Percentiles rank a stretch among this genome's conserved stretches.
phyloP scores from a whole-genome alignment of 208 protist species.

The Wallacemonas rigidus region DNA sequence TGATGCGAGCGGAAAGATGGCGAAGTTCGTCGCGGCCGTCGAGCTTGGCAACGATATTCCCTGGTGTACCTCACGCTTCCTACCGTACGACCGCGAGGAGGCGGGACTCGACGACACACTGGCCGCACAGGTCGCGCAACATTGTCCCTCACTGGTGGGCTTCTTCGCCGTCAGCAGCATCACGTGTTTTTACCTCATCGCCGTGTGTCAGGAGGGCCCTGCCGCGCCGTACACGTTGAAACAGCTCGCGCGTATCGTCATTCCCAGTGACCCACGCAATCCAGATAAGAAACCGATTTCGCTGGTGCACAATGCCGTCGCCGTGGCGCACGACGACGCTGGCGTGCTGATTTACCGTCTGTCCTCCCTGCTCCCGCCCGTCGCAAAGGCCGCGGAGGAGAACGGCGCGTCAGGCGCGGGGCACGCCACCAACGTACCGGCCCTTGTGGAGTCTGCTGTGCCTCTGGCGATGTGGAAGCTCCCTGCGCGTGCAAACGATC shows the following conservation, averaged over 20 bases:
- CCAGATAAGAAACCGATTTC: constrained; percentile 89
- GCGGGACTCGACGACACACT: constrained; percentile 24
- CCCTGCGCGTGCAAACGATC: constrained; percentile 72
- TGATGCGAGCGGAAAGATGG: constrained; percentile 21
- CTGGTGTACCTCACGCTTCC: constrained; percentile 76
- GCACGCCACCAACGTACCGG: constrained; percentile 1
- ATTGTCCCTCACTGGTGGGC: constrained; percentile 36
- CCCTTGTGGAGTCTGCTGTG: constrained; percentile 19
- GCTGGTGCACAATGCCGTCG: constrained; percentile 49
- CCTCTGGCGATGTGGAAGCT: constrained; percentile 65
- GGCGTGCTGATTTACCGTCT: constrained; percentile 62
- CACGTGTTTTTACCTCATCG: constrained; percentile 58
- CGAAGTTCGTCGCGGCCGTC: constrained; percentile 57
- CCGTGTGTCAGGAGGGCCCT: constrained; percentile 30
- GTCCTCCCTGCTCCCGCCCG: constrained; percentile 40
- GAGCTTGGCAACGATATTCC: constrained; percentile 76
- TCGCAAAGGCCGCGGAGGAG: constrained; percentile 15
- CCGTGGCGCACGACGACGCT: constrained; percentile 76
- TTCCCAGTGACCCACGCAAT: constrained; percentile 67
- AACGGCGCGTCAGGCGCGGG: not conserved
- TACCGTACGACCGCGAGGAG: constrained; percentile 37
- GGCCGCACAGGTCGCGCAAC: constrained; percentile 22
- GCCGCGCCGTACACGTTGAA: constrained; percentile 32
- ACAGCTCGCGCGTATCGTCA: constrained; percentile 44
- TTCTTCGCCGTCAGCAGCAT: constrained; percentile 79